Conservation (phyloP, 73 alveolate species). For the Paramecium bursaria region DNA sequence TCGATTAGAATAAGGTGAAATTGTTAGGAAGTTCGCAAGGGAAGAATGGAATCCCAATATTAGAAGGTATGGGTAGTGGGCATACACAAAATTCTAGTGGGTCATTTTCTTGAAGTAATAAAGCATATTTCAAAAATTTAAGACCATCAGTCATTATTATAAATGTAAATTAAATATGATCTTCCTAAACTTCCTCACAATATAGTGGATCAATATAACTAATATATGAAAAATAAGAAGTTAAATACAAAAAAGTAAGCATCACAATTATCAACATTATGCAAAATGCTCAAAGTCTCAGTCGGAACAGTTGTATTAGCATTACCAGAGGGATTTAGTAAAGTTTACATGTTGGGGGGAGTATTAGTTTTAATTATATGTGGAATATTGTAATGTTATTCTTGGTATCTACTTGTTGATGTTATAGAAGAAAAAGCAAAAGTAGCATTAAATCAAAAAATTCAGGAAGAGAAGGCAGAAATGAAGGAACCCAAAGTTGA, state of each 20-base stretch:
- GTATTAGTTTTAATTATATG: slow-evolving; percentile 11
- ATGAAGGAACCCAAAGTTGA: not conserved
- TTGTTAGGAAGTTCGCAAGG: slow-evolving; percentile 54
- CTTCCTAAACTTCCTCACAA: slow-evolving; percentile 27
- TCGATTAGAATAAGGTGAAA: slow-evolving; percentile 29
- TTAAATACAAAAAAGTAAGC: not conserved
- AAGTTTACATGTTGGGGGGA: slow-evolving; percentile 23
- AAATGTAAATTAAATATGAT: slow-evolving; percentile 51
- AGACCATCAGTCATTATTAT: slow-evolving; percentile 52
- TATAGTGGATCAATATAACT: slow-evolving; percentile 35
- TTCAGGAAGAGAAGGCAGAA: slow-evolving; percentile 4
- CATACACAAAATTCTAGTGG: slow-evolving; percentile 58
- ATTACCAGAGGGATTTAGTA: slow-evolving; percentile 56
- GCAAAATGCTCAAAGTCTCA: slow-evolving; percentile 47
- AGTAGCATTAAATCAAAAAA: not conserved
- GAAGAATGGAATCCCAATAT: slow-evolving; percentile 46
- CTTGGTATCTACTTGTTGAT: slow-evolving; percentile 15
- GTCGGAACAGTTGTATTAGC: slow-evolving; percentile 62
- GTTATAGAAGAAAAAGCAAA: slow-evolving; percentile 54
- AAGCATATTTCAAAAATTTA: slow-evolving; percentile 41
- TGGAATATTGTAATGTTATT: slow-evolving; percentile 42
- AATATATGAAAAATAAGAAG: slow-evolving; percentile 1
- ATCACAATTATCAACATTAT: slow-evolving; percentile 23
- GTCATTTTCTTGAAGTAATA: slow-evolving; percentile 39
- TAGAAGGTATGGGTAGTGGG: slow-evolving; percentile 27